Evolutionary conservation across 345 rosid genomes (phyloP).

Genomic region (Syzygium aromaticum): DNA sequence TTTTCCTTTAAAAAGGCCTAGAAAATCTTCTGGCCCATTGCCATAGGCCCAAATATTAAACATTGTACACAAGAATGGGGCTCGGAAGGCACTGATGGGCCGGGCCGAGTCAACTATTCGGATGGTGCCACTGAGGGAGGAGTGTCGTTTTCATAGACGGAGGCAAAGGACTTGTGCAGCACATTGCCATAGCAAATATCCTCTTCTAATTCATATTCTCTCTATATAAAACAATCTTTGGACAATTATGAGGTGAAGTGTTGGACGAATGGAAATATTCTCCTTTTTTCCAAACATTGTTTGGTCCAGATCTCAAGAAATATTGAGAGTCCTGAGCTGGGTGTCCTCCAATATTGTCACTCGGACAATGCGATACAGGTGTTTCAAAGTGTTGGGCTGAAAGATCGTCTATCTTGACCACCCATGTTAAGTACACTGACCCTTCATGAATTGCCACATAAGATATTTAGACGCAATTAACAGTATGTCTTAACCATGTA

Average conservation of each 20-base stretch:
- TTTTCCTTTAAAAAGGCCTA: not conserved
- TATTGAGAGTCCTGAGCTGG: fast-evolving
- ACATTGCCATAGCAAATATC: not conserved
- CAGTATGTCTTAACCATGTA: fast-evolving
- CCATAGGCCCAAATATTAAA: not conserved
- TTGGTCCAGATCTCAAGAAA: not conserved
- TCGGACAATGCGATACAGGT: fast-evolving
- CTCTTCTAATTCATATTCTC: not conserved
- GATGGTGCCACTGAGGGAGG: not conserved
- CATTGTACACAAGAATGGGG: not conserved
- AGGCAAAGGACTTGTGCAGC: not conserved
- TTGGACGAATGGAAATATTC: not conserved
- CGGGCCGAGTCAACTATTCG: not conserved
- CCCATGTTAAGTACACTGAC: not conserved
- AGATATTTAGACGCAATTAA: not conserved
- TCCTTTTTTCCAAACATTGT: not conserved
- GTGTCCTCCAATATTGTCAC: not conserved
- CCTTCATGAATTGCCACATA: not conserved
- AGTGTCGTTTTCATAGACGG: not conserved
- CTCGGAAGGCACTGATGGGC: not conserved
- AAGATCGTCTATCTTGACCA: not conserved
- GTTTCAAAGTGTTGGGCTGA: not conserved
- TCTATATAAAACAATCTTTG: not conserved
- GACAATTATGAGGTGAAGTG: not conserved
- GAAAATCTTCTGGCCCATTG: not conserved